Evolutionary conservation across 768 basidiomycete genomes (phyloP).

Genomic region (Paxillus involutus): DNA sequence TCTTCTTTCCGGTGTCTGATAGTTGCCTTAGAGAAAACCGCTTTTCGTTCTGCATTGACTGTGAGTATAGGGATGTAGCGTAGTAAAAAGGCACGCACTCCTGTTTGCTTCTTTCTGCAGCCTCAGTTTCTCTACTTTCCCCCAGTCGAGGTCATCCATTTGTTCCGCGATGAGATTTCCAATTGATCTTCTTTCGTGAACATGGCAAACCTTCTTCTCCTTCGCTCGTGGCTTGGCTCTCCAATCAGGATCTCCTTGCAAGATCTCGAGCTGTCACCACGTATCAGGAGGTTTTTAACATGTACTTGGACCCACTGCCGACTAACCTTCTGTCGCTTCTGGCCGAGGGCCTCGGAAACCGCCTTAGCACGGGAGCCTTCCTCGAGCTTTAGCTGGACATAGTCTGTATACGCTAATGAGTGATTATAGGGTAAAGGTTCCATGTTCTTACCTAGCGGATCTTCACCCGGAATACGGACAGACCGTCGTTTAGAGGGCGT

Average conservation of each 20-base stretch:
- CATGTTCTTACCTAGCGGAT: constrained; percentile 2
- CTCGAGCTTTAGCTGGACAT: neutral
- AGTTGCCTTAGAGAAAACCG: neutral
- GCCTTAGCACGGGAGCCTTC: neutral
- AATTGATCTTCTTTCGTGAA: neutral
- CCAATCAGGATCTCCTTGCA: neutral
- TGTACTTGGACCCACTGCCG: neutral
- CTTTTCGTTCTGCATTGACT: neutral
- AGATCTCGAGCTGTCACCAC: neutral
- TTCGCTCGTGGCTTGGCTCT: constrained; percentile 2
- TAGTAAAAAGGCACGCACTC: neutral
- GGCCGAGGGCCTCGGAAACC: neutral
- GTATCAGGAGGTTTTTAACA: neutral
- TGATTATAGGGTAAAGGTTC: too few species aligned
- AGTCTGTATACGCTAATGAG: neutral
- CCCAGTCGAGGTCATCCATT: neutral
- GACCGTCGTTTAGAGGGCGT: neutral
- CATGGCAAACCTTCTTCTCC: constrained; percentile 4
- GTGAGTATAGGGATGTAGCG: neutral
- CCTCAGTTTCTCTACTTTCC: neutral
- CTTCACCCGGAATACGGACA: neutral
- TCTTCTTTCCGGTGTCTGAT: neutral
- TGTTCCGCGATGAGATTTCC: neutral
- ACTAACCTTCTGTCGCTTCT: neutral
- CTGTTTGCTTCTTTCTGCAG: neutral